A percentile compares a stretch with the other conserved stretches of the same genome.
phyloP scores from a whole-genome alignment of 768 basidiomycete species.

The Lactarius hengduanensis region DNA sequence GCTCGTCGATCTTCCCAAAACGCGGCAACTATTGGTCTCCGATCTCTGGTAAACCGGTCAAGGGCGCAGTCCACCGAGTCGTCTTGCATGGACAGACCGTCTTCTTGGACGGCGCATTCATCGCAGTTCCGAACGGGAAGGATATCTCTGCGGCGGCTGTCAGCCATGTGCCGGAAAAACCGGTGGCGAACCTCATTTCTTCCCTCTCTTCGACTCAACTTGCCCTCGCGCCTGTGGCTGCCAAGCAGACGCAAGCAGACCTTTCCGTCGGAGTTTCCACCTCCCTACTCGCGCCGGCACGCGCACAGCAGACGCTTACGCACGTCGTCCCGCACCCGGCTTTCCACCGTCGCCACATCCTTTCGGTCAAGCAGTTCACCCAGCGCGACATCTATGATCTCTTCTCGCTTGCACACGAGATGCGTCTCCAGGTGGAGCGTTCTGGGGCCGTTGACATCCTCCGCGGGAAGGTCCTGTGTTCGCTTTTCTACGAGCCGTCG shows the following conservation, averaged over 20 bases:
- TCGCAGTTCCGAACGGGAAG: slow-evolving; percentile 57
- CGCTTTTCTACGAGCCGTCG: slow-evolving; percentile 94
- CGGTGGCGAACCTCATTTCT: slow-evolving; percentile 3
- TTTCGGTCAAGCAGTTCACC: slow-evolving; percentile 91
- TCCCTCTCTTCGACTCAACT: slow-evolving; percentile 11
- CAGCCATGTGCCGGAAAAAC: slow-evolving; percentile 21
- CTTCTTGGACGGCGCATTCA: slow-evolving; percentile 81
- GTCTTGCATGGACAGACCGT: slow-evolving; percentile 86
- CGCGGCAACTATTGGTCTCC: slow-evolving; percentile 77
- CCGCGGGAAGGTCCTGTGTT: slow-evolving; percentile 87
- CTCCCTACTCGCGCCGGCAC: slow-evolving; percentile 36
- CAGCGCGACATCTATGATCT: slow-evolving; percentile 89
- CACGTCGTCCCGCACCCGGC: slow-evolving; percentile 69
- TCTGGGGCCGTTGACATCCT: slow-evolving; percentile 85
- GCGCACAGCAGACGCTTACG: slow-evolving; percentile 42
- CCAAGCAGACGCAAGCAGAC: slow-evolving; percentile 15
- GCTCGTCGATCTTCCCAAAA: slow-evolving; percentile 56
- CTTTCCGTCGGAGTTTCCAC: slow-evolving; percentile 3
- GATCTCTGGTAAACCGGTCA: slow-evolving; percentile 55
- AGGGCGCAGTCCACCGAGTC: slow-evolving; percentile 86
- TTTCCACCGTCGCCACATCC: slow-evolving; percentile 91
- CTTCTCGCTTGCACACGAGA: slow-evolving; percentile 93
- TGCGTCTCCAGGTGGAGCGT: slow-evolving; percentile 94
- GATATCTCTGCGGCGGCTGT: slow-evolving; percentile 62
- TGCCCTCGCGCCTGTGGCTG: slow-evolving; percentile 6